Evolutionary conservation across 495 filamentous ascomycete species (phyloP).

Genomic region (Aspergillus sclerotioniger): DNA sequence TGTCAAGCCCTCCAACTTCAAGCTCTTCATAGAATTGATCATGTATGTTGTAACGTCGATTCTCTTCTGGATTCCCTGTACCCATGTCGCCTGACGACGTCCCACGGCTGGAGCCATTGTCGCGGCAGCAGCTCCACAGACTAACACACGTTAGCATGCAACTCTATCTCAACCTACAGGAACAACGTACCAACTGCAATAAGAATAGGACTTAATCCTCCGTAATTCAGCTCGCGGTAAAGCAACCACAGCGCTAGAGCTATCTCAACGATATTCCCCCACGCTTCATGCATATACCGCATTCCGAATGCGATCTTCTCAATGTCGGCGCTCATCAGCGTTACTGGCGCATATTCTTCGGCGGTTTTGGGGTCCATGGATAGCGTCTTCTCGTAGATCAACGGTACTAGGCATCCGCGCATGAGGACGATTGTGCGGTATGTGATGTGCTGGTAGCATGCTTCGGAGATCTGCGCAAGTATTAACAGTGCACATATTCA

Average conservation of each 20-base stretch:
- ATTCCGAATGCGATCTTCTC: not conserved
- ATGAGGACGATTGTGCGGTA: not conserved
- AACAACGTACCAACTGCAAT: not conserved
- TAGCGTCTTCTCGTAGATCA: not conserved
- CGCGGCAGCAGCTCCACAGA: not conserved
- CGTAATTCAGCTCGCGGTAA: not conserved
- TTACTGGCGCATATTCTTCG: not conserved
- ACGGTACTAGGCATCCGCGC: not conserved
- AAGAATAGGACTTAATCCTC: not conserved
- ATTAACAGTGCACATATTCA: not conserved
- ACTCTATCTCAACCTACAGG: too few relatives aligned
- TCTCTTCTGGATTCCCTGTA: not conserved
- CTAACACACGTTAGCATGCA: not conserved
- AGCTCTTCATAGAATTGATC: not conserved
- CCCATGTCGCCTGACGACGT: not conserved
- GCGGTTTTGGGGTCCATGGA: not conserved
- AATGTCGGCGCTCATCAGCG: conserved; percentile 1
- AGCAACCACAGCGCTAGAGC: not conserved
- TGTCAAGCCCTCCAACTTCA: not conserved
- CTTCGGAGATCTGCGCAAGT: not conserved
- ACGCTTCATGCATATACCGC: conserved; percentile 1
- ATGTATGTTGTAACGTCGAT: not conserved
- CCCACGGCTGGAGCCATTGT: not conserved
- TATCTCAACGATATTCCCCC: conserved; percentile 3
- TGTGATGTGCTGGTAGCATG: not conserved